These are phyloP conservation scores for Colletotrichum lini DNA, from an alignment of 2,329 filamentous ascomycete genomes.

Conservation along the genomic window DNA sequence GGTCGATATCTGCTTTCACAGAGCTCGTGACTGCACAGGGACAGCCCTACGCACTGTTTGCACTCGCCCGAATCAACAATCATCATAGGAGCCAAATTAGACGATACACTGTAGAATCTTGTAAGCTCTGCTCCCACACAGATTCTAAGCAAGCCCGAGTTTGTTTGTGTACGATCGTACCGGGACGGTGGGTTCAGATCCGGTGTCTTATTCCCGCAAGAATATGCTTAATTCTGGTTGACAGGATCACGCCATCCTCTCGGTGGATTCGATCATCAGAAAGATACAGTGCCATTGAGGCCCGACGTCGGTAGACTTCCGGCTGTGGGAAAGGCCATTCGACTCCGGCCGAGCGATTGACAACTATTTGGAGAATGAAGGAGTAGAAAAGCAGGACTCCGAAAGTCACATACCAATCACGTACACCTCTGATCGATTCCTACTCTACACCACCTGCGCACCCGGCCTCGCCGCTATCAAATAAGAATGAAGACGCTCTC, in stretches of 20 bases:
- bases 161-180: not conserved
- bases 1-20: not conserved
- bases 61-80: not conserved
- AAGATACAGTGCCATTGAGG: not conserved
- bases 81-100: not conserved
- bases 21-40: not conserved
- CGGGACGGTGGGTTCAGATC: not conserved
- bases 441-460: not conserved
- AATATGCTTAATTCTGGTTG: not conserved
- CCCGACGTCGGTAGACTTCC: not conserved
- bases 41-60: not conserved
- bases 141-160: not conserved
- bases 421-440: not conserved
- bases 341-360: not conserved
- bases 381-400: not conserved
- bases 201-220: not conserved
- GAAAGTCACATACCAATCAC: not conserved
- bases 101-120: not conserved
- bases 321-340: not conserved
- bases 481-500: slow-evolving; percentile 45
- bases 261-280: not conserved
- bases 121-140: not conserved
- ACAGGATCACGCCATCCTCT: not conserved
- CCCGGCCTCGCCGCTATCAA: not conserved
- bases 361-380: not conserved